Base-by-base conservation (phyloP, 2,329 filamentous ascomycete species). In the Chaetomium strumarium region DNA sequence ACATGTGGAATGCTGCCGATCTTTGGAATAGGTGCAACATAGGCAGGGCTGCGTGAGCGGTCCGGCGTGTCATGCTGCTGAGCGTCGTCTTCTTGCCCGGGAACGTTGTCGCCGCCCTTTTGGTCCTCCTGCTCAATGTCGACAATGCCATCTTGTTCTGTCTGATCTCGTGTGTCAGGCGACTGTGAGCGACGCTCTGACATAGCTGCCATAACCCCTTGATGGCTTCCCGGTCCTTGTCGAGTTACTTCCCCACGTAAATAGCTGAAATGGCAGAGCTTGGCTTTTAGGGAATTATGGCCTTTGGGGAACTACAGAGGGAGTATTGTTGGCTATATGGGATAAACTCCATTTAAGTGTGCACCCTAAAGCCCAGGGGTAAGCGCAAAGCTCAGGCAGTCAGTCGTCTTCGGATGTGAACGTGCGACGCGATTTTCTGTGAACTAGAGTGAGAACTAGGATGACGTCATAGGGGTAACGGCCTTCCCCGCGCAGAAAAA, bases 11-110 rank as follows among this genome's bases (percentile, higher is more conserved):
- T 63, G 34, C 53, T 53, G 1, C 58, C 58, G 29, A 67, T 72
- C 38, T 66, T 68, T 3, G 67, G 67, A 45, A 74, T 73, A 1
- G 71, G 70, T 5, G 68, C 60, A n/a, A 73, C 66, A 55, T 69
- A 70, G 33, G 71, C 65, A 5, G 69, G 67, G n/a, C 63, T 60
- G 33, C 53, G 60, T 45, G 60, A 42, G 37, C 55, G 54, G 36
- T 45, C 46, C 20, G 55, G 51, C 9, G 44, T 29, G 12, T 43
- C 16, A 46, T 41, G 33, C 10, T 51, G 38, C 40, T 51, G 40
- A 4, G 7, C 24, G 24, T 24, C 24, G 20, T 42, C 17, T 49
- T 40, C 19, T 51, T n/a, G 20, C 39, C 34, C 24, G 49, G 38
- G 30, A 29, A 19, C 38, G 13, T 46, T 17, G 16, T 52, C 42